Percentiles rank a stretch among this genome's conserved stretches.
Evolutionary conservation across 441 rosid genomes (phyloP).

Genomic region (Populus hybrid): DNA sequence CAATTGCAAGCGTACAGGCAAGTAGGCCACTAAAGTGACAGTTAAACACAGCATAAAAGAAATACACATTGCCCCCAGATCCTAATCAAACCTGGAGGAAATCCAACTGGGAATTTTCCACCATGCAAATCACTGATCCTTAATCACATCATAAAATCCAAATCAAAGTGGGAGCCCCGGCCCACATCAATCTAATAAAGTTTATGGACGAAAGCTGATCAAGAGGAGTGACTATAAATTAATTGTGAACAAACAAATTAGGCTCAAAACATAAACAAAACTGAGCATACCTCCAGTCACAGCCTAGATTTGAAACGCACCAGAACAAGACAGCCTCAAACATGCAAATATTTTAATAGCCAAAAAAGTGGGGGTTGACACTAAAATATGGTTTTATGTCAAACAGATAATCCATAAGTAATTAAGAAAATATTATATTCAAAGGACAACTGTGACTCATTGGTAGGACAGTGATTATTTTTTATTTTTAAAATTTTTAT

Average conservation of each 20-base stretch:
- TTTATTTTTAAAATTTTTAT: not conserved
- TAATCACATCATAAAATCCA: not conserved
- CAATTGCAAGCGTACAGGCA: conserved; percentile 19
- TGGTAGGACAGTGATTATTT: conserved; percentile 40
- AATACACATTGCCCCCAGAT: not conserved
- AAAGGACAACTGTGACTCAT: conserved; percentile 32
- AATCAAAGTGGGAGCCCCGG: not conserved
- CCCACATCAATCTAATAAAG: not conserved
- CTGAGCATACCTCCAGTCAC: conserved; percentile 7
- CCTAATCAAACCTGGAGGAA: not conserved
- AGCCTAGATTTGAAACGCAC: conserved; percentile 35
- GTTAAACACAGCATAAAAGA: not conserved
- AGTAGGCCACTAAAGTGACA: not conserved
- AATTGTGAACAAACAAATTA: conserved; percentile 4
- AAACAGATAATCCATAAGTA: conserved; percentile 28
- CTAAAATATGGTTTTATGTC: conserved; percentile 29
- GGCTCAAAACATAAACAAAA: not conserved
- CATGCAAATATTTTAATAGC: conserved; percentile 14
- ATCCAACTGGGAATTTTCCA: conserved; percentile 16
- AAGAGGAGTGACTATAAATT: conserved; percentile 19
- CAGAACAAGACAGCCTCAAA: conserved; percentile 11
- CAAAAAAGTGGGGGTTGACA: conserved; percentile 18
- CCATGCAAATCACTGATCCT: conserved; percentile 13
- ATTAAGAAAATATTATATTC: not conserved
- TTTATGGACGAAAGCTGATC: conserved; percentile 18